These are phyloP conservation scores for Ustilago tritici DNA, from an alignment of 1,284 basidiomycete genomes.

Conservation along the genomic window DNA sequence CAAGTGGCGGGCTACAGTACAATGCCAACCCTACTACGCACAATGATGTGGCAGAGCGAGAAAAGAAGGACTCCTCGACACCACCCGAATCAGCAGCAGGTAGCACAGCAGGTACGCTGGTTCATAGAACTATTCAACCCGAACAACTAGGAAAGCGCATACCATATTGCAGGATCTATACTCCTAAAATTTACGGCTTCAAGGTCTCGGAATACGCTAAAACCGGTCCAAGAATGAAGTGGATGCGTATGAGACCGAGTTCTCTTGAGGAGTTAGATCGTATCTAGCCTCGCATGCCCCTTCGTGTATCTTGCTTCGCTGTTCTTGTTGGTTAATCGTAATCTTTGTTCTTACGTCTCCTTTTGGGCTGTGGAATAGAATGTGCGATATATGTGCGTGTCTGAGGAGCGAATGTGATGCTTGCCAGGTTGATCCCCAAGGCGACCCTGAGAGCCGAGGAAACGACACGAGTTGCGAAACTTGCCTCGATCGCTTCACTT, in stretches of 20 bases:
- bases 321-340: not conserved
- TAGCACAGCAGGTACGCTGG: not conserved
- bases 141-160: constrained; percentile 55
- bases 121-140: constrained; percentile 43
- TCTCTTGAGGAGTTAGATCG: constrained; percentile 80
- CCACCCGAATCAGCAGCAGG: constrained; percentile 71
- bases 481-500: no score
- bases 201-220: constrained; percentile 76
- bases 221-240: constrained; percentile 94
- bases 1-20: not conserved
- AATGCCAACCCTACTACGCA: not conserved
- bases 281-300: constrained; percentile 4
- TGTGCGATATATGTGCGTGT: not conserved
- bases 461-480: no score
- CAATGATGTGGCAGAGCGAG: no score
- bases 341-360: not conserved
- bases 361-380: no score
- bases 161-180: constrained; percentile 77
- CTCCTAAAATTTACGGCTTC: constrained; percentile 89
- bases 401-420: not conserved
- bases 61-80: constrained; percentile 1
- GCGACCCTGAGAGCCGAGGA: no score
- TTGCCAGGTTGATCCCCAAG: no score
- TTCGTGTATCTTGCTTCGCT: not conserved
- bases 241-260: constrained; percentile 88